Evolutionary conservation across 805 yeast genomes (phyloP).

Genomic region (Barnettozyma sucrosica): DNA sequence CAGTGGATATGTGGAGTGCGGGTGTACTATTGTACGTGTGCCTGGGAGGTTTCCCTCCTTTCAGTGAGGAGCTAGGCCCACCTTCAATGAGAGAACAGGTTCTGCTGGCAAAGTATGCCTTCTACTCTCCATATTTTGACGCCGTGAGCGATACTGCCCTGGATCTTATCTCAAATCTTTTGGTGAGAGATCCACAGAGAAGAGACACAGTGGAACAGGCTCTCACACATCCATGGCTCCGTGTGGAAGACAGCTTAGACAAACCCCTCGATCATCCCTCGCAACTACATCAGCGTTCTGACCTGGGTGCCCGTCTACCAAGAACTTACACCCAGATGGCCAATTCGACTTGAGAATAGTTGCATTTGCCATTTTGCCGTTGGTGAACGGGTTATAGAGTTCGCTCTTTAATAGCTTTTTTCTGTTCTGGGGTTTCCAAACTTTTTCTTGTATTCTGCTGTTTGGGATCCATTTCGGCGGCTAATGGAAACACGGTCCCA

Average conservation of each 20-base stretch:
- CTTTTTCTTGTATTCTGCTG: neutral
- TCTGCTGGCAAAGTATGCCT: constrained; percentile 58
- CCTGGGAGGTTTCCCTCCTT: constrained; percentile 80
- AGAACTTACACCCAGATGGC: constrained; percentile 35
- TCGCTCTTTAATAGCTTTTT: neutral
- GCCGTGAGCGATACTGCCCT: constrained; percentile 56
- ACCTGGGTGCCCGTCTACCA: constrained; percentile 20
- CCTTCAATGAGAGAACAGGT: constrained; percentile 76
- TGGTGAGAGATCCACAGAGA: constrained; percentile 58
- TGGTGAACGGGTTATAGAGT: neutral
- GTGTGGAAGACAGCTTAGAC: neutral
- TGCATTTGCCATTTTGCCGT: neutral
- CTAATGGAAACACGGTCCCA: neutral
- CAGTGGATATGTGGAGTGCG: constrained; percentile 78
- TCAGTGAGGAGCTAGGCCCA: constrained; percentile 76
- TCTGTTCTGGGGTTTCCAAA: too few relatives aligned
- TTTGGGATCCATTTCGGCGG: constrained; percentile 1
- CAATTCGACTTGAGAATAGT: constrained; percentile 12
- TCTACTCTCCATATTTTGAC: constrained; percentile 79
- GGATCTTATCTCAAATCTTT: constrained; percentile 56
- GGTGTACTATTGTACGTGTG: constrained; percentile 77
- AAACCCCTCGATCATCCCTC: neutral
- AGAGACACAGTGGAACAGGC: constrained; percentile 83
- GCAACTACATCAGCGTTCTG: neutral
- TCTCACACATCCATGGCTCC: constrained; percentile 85